Base-by-base conservation (phyloP, 2,329 filamentous ascomycete genomes). In the Cladobotryum protrusum region DNA sequence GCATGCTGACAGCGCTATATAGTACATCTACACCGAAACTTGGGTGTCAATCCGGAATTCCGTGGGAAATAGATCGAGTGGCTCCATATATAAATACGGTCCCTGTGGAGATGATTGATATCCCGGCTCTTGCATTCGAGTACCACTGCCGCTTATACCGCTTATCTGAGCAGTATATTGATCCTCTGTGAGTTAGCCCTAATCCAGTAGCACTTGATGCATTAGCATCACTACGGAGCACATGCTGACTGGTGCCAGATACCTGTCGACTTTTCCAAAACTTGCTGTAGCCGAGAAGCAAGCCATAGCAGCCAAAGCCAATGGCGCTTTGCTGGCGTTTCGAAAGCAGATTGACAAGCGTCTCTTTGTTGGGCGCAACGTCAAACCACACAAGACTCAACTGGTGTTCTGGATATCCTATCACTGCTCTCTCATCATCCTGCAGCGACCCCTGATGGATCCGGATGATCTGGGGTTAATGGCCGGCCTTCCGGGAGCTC, bases 401-500 rank as follows among this genome's bases (percentile, higher is more conserved):
- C 20, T 50, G 2, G 48, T 46, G 32, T 50, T 50, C 19, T 50
- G 48, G 48, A 50, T 50, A 17, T 46, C 48, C 19, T 50, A 50
- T 14, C 48, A 50, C 43, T 41, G 43, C 29, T 32, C 35, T 15
- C 19, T 46, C 6, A 50, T 46, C 43, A 50, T 42, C 19, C 43
- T 50, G 11, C 39, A 50, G 15, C 48, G 48, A 0, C 48, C 48
- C 3, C 14, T 42, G 5, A 33, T 50, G 24, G 36, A 50, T 15
- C 48, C 48, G 5, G 15, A 14, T 5, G 39, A 46, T 20, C 24
- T 39, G 5, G 32, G 32, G 32, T 42, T 50, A 43, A 13, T 14
- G 3, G 29, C 40, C 18, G 46, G 40, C 43, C 19, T 50, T 33
- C 48, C 48, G 1, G 33, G 13, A 1, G 43, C 33, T 19, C 37